Conservation (phyloP, 768 basidiomycete species). For the Trametes villosa region DNA sequence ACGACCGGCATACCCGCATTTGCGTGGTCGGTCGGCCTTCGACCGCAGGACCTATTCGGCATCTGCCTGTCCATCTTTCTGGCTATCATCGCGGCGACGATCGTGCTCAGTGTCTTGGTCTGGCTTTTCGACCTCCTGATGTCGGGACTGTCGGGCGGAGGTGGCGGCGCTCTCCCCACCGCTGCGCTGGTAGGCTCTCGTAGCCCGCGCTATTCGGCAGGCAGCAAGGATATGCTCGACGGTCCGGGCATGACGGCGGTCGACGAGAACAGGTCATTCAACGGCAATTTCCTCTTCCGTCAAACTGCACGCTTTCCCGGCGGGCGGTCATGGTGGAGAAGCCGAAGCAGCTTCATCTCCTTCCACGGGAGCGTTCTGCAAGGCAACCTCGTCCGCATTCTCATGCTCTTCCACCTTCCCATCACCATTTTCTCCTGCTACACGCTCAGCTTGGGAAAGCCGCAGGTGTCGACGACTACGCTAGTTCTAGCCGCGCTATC, state of each 20-base stretch:
- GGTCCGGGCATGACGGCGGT: slow-evolving; percentile 27
- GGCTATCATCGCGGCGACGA: slow-evolving; percentile 71
- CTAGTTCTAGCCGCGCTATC: slow-evolving; percentile 82
- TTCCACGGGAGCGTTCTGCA: slow-evolving; percentile 83
- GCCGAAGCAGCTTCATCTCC: slow-evolving; percentile 67
- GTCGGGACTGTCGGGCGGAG: slow-evolving; percentile 39
- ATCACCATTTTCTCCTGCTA: slow-evolving; percentile 92
- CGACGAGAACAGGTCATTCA: slow-evolving; percentile 58
- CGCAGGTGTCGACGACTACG: slow-evolving; percentile 57
- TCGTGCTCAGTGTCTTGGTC: slow-evolving; percentile 67
- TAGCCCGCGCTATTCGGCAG: slow-evolving; percentile 46
- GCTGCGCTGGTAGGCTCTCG: slow-evolving; percentile 36
- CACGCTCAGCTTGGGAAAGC: slow-evolving; percentile 68
- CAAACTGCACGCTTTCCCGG: slow-evolving; percentile 43
- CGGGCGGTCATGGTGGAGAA: slow-evolving; percentile 49
- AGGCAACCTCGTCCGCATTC: slow-evolving; percentile 90
- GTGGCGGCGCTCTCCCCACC: slow-evolving; percentile 35
- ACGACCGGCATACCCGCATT: slow-evolving; percentile 80
- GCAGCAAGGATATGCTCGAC: slow-evolving; percentile 58
- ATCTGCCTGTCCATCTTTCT: slow-evolving; percentile 86
- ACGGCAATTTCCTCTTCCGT: slow-evolving; percentile 45
- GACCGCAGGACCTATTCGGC: slow-evolving; percentile 80
- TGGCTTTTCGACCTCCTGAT: slow-evolving; percentile 72
- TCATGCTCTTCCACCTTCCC: slow-evolving; percentile 93
- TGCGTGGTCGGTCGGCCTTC: slow-evolving; percentile 82